These are phyloP conservation scores for Hypoxylon sp. DNA, from an alignment of 2,329 filamentous ascomycete genomes.

Conservation along the genomic window DNA sequence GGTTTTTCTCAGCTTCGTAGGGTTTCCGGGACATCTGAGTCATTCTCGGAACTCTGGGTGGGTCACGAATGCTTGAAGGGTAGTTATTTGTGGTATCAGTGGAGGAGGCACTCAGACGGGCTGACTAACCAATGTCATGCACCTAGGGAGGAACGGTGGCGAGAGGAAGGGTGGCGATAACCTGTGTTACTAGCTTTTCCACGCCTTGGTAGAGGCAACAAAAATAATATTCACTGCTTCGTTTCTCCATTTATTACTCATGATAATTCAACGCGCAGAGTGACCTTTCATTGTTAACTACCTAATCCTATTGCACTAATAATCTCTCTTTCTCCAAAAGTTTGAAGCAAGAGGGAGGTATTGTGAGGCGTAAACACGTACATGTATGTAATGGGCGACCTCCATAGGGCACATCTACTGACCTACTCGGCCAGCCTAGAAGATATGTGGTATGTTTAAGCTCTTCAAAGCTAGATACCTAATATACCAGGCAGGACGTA, in stretches of 20 bases:
- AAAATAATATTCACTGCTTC: constrained; percentile 36
- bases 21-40: constrained; percentile 13
- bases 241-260: constrained; percentile 12
- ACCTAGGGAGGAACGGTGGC: constrained; percentile 16
- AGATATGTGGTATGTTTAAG: no score
- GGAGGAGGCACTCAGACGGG: constrained; percentile 13
- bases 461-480: no score
- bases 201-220: constrained; percentile 21
- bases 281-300: background rate
- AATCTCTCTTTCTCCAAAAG: background rate
- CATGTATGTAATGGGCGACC: no score
- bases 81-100: constrained; percentile 3
- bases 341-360: no score
- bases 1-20: constrained; percentile 15
- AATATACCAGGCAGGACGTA: no score
- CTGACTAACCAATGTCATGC: constrained; percentile 19
- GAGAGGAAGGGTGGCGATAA: constrained; percentile 9
- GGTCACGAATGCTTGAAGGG: constrained; percentile 13
- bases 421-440: no score
- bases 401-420: no score
- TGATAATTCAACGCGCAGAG: constrained; percentile 1
- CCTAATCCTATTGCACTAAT: background rate
- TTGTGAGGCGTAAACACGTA: no score
- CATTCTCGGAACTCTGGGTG: constrained; percentile 10
- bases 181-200: constrained; percentile 10